Base-by-base conservation (phyloP, 768 basidiomycete genomes). In the Boletus tylopilopsis region DNA sequence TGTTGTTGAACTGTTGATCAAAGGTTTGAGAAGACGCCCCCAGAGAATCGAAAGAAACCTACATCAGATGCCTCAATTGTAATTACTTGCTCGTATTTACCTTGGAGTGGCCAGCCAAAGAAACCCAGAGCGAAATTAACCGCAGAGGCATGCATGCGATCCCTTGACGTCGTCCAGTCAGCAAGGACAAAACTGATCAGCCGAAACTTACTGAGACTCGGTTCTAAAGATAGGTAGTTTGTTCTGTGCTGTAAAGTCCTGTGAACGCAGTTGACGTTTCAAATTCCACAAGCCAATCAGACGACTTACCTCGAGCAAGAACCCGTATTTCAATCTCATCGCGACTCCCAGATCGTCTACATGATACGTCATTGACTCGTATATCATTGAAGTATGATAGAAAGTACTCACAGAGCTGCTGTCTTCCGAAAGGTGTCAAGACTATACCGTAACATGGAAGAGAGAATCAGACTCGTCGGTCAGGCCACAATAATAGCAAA, bases 351-450 rank as follows among this genome's bases (percentile, higher is more conserved):
- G 69, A 57, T 84, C 81, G 60, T 73, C 83, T 85, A 48, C 1
- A 6, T 16, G 19, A 42, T 2, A 43, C 1, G 3, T 32, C 8
- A 15, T 65, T 23, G 54, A 41, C 29, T 33, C 37, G n/a, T 8
- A 13, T 2, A 9, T 1, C 22, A 38, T 21, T 10, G 12, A 38
- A 6, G 21, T 4, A 18, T 25, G 8, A 22, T 15, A 19, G 24
- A 24, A 18, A 40, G 5, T 9, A 70, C 84, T 49, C 50, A 87
- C 85, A 94, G 5, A 94, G 70, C 57, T 96, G 92, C 58, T 89
- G 82, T 41, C 93, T 74, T 40, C 93, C 92, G 53, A 94, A 94
- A 0, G 92, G 90, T n/a, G 92, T 93, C 51, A 94, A 71, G 27
- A 90, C 85, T 88, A 22, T 24, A 4, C 16, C 18, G 30, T 2